Conservation (phyloP, 2,329 filamentous ascomycete species). For the Colletotrichum costaricense region DNA sequence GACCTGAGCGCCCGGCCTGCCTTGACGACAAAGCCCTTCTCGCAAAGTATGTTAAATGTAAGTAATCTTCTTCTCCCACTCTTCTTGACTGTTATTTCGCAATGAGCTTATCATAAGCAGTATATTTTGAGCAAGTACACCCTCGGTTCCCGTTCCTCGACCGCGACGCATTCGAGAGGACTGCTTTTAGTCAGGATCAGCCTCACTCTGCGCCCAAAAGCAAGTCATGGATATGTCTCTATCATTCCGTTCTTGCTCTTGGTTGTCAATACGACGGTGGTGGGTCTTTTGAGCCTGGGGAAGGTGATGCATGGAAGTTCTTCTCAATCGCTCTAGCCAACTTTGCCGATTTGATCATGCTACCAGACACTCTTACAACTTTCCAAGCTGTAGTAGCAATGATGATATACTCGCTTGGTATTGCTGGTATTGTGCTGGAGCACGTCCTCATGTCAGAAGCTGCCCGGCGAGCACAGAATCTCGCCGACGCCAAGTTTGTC, state of each 20-base stretch:
- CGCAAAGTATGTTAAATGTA: slow-evolving; percentile 27
- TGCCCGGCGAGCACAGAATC: slow-evolving; percentile 43
- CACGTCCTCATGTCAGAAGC: slow-evolving; percentile 46
- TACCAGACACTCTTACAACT: slow-evolving; percentile 44
- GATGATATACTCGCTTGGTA: slow-evolving; percentile 42
- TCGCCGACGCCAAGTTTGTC: slow-evolving; percentile 38
- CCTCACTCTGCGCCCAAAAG: not conserved
- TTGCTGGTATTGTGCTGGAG: slow-evolving; percentile 39
- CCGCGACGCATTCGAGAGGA: slow-evolving; percentile 25
- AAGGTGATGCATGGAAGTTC: slow-evolving; percentile 37
- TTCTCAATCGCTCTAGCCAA: slow-evolving; percentile 39
- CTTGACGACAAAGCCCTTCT: slow-evolving; percentile 20
- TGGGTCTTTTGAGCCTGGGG: slow-evolving; percentile 35
- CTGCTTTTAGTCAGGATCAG: slow-evolving; percentile 11
- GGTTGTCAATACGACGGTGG: slow-evolving; percentile 46
- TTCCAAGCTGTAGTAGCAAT: slow-evolving; percentile 47
- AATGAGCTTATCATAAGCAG: slow-evolving; percentile 36
- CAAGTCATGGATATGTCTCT: slow-evolving; percentile 46
- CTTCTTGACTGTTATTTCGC: not conserved
- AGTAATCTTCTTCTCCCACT: not conserved
- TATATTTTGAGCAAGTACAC: slow-evolving; percentile 50
- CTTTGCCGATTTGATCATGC: slow-evolving; percentile 46
- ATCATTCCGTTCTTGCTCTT: slow-evolving; percentile 46
- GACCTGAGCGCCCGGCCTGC: not conserved
- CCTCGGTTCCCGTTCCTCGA: slow-evolving; percentile 51